Evolutionary conservation across 495 filamentous ascomycete genomes (phyloP).

Genomic region (Neurospora tetraspora): DNA sequence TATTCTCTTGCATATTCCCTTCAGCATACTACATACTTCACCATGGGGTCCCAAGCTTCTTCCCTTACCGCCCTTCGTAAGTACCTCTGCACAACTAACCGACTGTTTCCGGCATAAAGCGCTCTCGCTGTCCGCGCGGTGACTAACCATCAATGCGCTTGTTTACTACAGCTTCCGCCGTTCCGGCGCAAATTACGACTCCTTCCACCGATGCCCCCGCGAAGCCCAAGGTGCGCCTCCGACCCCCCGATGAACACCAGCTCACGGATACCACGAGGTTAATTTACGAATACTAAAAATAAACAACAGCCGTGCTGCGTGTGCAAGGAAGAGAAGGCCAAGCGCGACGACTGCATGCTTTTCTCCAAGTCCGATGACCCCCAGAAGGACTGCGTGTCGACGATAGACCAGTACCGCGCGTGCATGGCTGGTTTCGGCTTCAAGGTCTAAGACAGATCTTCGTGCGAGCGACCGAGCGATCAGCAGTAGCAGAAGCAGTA

Average conservation of each 20-base stretch:
- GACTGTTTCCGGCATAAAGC: background rate
- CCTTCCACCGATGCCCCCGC: conserved; percentile 20
- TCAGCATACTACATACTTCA: background rate
- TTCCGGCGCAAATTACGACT: conserved; percentile 11
- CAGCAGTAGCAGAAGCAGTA: background rate
- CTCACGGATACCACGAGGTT: background rate
- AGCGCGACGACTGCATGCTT: conserved; percentile 97
- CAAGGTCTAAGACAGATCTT: conserved; percentile 42
- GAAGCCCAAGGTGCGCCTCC: conserved; percentile 35
- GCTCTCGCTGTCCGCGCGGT: background rate
- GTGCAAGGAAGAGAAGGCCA: conserved; percentile 87
- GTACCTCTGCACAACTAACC: background rate
- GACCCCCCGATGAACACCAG: background rate
- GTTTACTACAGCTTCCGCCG: conserved; percentile 17
- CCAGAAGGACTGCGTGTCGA: conserved; percentile 64
- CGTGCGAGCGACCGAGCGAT: background rate
- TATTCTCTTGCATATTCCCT: background rate
- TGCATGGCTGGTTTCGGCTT: conserved; percentile 96
- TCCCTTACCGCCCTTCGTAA: conserved; percentile 1
- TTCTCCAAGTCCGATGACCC: conserved; percentile 75
- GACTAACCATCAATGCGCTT: background rate
- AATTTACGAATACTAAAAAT: background rate
- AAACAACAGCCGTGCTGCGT: conserved; percentile 78
- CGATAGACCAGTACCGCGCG: conserved; percentile 74
- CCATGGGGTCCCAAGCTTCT: conserved; percentile 25